Base-by-base conservation (phyloP, 768 basidiomycete genomes). In the Mycena pura region DNA sequence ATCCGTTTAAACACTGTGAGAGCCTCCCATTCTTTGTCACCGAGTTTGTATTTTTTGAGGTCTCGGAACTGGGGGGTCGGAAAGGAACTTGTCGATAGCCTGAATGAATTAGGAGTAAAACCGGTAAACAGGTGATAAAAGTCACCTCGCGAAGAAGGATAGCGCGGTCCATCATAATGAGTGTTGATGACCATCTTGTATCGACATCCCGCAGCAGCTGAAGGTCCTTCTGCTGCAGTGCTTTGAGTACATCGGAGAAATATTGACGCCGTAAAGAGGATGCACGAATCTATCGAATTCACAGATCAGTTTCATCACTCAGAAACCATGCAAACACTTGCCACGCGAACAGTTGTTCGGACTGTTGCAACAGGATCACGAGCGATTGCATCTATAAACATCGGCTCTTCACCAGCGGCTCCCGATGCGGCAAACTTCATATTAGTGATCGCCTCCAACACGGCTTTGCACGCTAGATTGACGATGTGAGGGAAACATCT, bases 111-210 rank as follows among this genome's bases (percentile, higher is more conserved):
- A 53, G 39, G 5, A 57, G 29, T 67, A 72, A 53, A 55, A 41
- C n/a, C 38, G 15, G 34, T 19, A 40, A 43, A 28, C 22, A 65
- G 44, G 55, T 27, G 38, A 40, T 44, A 50, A 45, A 11, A 24
- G 54, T 47, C 64, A 74, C 72, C 46, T 62, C 54, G 32, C 66
- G 64, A 29, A 74, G 66, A 34, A 68, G 31, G 22, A 76, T 47
- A 13, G 68, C 70, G 7, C 70, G 58, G 17, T 72, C 64, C 46
- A 74, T 69, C 74, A 75, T 75, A 0, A 71, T 53, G 13, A 68
- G 53, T 6, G 74, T 70, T 17, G 73, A 76, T 13, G 71, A 74
- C 75, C 75, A 77, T 2, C 68, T 47, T 17, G 70, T 72, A 19
- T 60, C 59, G 41, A 77, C 69, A 60, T 76, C 72, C 3, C 63